Evolutionary conservation across 2,329 filamentous ascomycete genomes (phyloP), one percentile per base, ranked within the genome.

Genomic region (Thyridium curvatum): DNA sequence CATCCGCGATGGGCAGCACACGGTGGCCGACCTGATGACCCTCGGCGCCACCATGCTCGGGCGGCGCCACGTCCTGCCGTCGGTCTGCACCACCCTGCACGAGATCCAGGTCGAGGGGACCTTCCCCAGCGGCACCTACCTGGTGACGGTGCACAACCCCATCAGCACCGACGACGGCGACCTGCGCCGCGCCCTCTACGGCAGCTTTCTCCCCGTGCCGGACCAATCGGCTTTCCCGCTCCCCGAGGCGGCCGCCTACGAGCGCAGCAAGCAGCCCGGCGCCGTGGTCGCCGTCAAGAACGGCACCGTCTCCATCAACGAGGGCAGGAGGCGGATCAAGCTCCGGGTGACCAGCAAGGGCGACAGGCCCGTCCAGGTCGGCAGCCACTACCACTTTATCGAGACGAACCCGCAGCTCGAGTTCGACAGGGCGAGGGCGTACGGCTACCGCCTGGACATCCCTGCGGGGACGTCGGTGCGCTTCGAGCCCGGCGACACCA

Each of bases 71-170:
- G 91, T 97, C 43, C 72, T 88, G 32, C 89, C 91, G 16, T 81
- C 84, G 10, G 91, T 96, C 17, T 77, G 83, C 42, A 72, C 77
- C 32, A 89, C 86, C 3, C 77, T 97, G 32, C 73, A 78, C 42
- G 85, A 94, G 65, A 77, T 97, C 50, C 88, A 94, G 71, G 86
- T 97, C 48, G 91, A 97, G 64, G 91, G 91, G 43, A 97, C 90
- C 2, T 97, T 97, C 56, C 83, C 80, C 18, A 84, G 78, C 7
- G 91, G 91, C 39, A 95, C 90, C 2, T 96, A 95, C 56, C 80
- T 97, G 31, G 90, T 97, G 29, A 97, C 91, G 0, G 87, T 97
- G 14, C 88, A 95, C 64, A 80, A 94, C 56, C 91, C 91, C 18
- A 84, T 97, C 61, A 79, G 81, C 48, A 82, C 80, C 43, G 84